These are phyloP conservation scores for Cicer bijugum DNA, from an alignment of 306 rosid genomes.

Conservation along the genomic window DNA sequence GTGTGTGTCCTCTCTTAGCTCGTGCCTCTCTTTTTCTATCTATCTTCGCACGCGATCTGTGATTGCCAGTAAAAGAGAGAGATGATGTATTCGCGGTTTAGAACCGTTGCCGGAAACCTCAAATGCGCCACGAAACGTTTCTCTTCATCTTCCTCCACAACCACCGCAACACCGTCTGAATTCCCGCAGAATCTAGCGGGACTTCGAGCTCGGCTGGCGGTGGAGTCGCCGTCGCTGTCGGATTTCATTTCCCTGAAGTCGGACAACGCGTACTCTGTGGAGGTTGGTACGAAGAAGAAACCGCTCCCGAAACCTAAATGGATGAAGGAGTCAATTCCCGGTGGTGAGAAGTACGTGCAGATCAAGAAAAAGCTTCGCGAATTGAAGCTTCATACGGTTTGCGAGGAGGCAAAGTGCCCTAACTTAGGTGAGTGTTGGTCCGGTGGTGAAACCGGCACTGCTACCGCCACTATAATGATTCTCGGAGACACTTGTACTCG, in stretches of 20 bases:
- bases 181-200: slow-evolving; percentile 71
- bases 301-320: slow-evolving; percentile 96
- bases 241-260: slow-evolving; percentile 58
- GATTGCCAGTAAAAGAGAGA: background rate
- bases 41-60: slow-evolving; percentile 42
- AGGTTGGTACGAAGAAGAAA: slow-evolving; percentile 98
- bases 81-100: slow-evolving; percentile 59
- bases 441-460: slow-evolving; percentile 98
- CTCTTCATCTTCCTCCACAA: slow-evolving; percentile 57
- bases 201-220: slow-evolving; percentile 79
- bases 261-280: slow-evolving; percentile 69
- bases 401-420: slow-evolving; percentile 95
- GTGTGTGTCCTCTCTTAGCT: slow-evolving; percentile 1
- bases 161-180: slow-evolving; percentile 41
- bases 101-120: slow-evolving; percentile 53
- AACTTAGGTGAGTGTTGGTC: slow-evolving; percentile 99
- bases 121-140: slow-evolving; percentile 51
- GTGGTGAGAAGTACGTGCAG: slow-evolving; percentile 93
- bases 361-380: slow-evolving; percentile 95
- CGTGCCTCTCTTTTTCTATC: slow-evolving; percentile 8
- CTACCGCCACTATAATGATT: slow-evolving; percentile 98
- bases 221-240: slow-evolving; percentile 68
- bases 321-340: slow-evolving; percentile 98
- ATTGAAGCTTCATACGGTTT: slow-evolving; percentile 92
- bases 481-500: slow-evolving; percentile 97